Percentiles rank a stretch among this genome's conserved stretches.
Evolutionary conservation across 2,329 filamentous ascomycete genomes (phyloP).

Genomic region (Rhexocercosporidium sp.): DNA sequence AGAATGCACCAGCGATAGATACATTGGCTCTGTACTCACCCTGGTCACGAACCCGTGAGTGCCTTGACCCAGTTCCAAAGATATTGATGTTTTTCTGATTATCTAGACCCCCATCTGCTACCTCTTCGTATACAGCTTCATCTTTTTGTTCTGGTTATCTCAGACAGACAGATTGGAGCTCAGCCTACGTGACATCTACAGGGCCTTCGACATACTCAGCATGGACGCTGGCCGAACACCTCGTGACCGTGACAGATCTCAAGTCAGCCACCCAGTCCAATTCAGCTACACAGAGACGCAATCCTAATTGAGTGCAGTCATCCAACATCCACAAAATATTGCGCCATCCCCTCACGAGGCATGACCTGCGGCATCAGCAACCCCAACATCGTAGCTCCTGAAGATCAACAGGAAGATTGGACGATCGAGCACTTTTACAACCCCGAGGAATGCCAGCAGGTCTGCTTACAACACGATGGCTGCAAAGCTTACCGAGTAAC

Average conservation of each 20-base stretch:
- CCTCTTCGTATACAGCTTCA: not conserved
- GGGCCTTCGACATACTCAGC: not conserved
- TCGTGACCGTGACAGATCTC: not conserved
- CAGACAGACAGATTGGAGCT: not conserved
- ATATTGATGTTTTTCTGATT: not conserved
- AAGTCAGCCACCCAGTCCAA: not conserved
- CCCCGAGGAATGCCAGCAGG: not conserved
- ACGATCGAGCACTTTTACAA: not conserved
- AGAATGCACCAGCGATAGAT: not conserved
- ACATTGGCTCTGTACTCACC: not conserved
- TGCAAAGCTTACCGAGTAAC: no score
- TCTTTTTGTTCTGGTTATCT: not conserved
- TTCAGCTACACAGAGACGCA: not conserved
- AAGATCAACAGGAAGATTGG: not conserved
- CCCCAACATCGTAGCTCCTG: not conserved
- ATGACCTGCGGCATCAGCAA: not conserved
- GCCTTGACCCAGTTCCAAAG: not conserved
- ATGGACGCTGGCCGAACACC: not conserved
- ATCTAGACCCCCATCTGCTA: not conserved
- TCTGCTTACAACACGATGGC: not conserved
- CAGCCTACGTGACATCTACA: not conserved
- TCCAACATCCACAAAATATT: not conserved
- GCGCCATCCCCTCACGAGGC: not conserved
- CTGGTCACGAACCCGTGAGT: not conserved
- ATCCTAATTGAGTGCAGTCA: not conserved